Evolutionary conservation across 768 basidiomycete species (phyloP), one percentile per base, ranked within the genome.

Genomic region (Clitopilus hobsonii): DNA sequence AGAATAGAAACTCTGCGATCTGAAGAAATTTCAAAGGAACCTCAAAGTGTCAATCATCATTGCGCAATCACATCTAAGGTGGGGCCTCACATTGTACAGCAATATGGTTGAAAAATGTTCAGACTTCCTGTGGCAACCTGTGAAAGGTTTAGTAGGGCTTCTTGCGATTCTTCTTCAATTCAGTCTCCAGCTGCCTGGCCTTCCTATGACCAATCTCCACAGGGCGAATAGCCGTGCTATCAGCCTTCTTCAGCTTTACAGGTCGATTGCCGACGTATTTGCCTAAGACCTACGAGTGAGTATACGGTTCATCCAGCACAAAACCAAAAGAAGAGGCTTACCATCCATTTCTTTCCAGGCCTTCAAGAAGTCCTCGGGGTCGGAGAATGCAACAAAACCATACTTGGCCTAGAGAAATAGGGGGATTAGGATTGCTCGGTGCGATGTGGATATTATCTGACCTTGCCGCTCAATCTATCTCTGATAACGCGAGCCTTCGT

Each of bases 301-400:
- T 32, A 25, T 28, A 51, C 11, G 51, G 24, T n/a, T n/a, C n/a
- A n/a, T n/a, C 13, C 47, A 14, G 18, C 24, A 52, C 29, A 11
- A 47, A 25, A 22, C 24, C 2, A 54, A 53, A 26, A 26, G 28
- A 29, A 16, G 11, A 49, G 25, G 67, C 89, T 29, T 61, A 91
- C 95, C 96, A 69, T 98, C 94, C 95, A 97, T 98, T 70, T 98
- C 95, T 68, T 98, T 98, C 96, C 96, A 99, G 16, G 96, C 96
- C 67, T 86, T 95, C 54, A 99, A 69, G 70, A 98, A 98, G 68
- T 99, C 97, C 71, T 99, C 97, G 0, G 97, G 97, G 65, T 98
- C 97, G 41, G 91, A 92, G 71, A 98, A 99, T 1, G 93, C 93
- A 24, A 98, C 93, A 65, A 99, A 99, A 3, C 95, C 97, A 65